A percentile compares a stretch with the other conserved stretches of the same genome.
These are phyloP conservation scores for Scleromitrula shiraiana DNA, from an alignment of 2,329 filamentous ascomycete species.

Conservation along the genomic window DNA sequence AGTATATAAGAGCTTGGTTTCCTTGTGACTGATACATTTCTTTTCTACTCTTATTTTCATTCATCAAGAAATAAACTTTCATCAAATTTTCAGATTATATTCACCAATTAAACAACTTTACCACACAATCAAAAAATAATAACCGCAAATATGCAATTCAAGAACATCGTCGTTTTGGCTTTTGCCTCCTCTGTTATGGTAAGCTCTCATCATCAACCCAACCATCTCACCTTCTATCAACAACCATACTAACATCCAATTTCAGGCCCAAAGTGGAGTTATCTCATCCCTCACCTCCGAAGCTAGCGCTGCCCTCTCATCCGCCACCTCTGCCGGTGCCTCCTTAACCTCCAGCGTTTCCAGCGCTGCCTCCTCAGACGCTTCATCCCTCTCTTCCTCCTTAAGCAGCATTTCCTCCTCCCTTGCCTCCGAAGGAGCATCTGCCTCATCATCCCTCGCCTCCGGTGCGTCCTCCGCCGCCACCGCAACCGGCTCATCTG, in stretches of 20 bases:
- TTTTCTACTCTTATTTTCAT: not conserved
- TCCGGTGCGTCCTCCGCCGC: not conserved
- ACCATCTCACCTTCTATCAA: not conserved
- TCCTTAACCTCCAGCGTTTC: not conserved
- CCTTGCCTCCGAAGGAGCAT: not conserved
- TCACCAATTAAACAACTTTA: too few species aligned
- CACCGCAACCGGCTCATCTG: slow-evolving; percentile 4
- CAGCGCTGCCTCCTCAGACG: not conserved
- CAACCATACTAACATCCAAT: not conserved
- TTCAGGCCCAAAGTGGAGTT: slow-evolving; percentile 14
- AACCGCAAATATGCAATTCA: slow-evolving; percentile 25
- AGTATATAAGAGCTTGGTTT: not conserved
- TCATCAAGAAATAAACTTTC: not conserved
- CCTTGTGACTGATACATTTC: not conserved
- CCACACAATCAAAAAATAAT: not conserved
- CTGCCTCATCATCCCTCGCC: not conserved
- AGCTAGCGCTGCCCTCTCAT: not conserved
- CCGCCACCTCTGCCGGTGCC: too few species aligned
- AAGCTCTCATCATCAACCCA: not conserved
- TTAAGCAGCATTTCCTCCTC: slow-evolving; percentile 1
- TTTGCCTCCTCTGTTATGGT: slow-evolving; percentile 20
- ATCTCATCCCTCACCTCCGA: slow-evolving; percentile 5
- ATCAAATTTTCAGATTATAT: not conserved
- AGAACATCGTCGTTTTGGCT: slow-evolving; percentile 22
- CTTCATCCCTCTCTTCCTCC: not conserved